These are phyloP conservation scores for Gracilaria gracilis DNA, from an alignment of 23 red algal genomes.

Conservation along the genomic window DNA sequence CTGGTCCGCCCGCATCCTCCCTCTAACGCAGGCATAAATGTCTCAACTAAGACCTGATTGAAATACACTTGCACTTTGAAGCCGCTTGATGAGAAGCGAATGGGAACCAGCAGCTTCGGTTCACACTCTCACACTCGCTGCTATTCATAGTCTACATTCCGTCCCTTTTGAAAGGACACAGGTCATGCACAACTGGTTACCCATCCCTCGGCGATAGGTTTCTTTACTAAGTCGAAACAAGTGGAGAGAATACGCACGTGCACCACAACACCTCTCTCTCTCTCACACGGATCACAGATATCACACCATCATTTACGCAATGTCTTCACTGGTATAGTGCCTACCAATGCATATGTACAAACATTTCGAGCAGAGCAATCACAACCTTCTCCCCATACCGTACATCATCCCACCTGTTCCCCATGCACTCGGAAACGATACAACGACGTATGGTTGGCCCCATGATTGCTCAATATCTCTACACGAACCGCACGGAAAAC, in stretches of 20 bases:
- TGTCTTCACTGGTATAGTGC: not conserved
- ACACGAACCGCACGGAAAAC: conserved; percentile 61
- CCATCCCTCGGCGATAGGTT: too few relatives aligned
- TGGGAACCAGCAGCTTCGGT: too few relatives aligned
- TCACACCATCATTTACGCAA: not conserved
- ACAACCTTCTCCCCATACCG: not conserved
- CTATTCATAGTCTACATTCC: too few relatives aligned
- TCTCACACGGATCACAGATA: too few relatives aligned
- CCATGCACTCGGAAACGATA: conserved; percentile 88
- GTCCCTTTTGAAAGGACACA: too few relatives aligned
- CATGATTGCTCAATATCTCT: conserved; percentile 79
- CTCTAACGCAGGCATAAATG: too few relatives aligned
- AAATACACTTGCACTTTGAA: too few relatives aligned
- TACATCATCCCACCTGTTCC: not conserved
- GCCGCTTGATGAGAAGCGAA: too few relatives aligned
- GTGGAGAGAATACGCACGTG: not conserved
- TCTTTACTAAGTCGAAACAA: conserved; percentile 2
- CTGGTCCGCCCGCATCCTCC: too few relatives aligned
- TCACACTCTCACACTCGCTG: too few relatives aligned
- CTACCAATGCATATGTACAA: conserved; percentile 15
- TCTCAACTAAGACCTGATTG: too few relatives aligned
- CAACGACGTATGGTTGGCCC: conserved; percentile 64
- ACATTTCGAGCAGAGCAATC: not conserved
- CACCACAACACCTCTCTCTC: not conserved
- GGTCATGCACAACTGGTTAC: too few relatives aligned